Evolutionary conservation across 1,284 basidiomycete genomes (phyloP), one percentile per base, ranked within the genome.

Genomic region (Erythrobasidium hasegawianum): DNA sequence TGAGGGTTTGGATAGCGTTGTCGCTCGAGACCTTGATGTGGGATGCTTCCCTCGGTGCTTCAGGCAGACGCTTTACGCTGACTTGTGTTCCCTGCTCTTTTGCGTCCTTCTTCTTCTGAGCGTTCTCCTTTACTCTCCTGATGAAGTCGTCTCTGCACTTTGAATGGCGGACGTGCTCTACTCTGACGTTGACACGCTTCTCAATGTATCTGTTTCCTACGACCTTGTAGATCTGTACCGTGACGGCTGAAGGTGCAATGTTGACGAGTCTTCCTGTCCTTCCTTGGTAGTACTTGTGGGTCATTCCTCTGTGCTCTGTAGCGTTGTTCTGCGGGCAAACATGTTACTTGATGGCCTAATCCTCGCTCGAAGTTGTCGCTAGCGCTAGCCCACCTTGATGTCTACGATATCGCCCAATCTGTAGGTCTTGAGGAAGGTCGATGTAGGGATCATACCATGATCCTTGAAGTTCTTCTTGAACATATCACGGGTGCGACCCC

Each of bases 131-230:
- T 77, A 98, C 96, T 76, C 95, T 85, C 81, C 92, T 88, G 76
- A 98, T 81, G 84, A 99, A 99, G 81, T 97, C 94, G 45, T 97
- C 89, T 78, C 96, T 87, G 82, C 95, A 98, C 81, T 93, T 94
- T 75, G 95, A 97, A 86, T 98, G 96, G 77, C 83, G 86, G 81
- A 99, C 83, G 84, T 99, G 96, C 84, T 98, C 95, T 76, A 97
- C 84, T 71, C 96, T 90, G 81, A 99, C 82, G 87, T 97, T 99
- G 79, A 99, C 95, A 69, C 95, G 90, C 86, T 99, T 99, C 84
- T 98, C 94, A 64, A 99, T 83, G 87, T 97, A 97, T 75, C 95
- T 90, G 84, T 95, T 95, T 76, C 95, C 95, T 76, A 99, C 94
- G 75, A 97, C 85, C 83, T 99, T 99, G 89, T 97, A 88, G 75